These are phyloP conservation scores for Colletotrichum ledebouriae DNA, from an alignment of 2,329 filamentous ascomycete species.

Conservation along the genomic window DNA sequence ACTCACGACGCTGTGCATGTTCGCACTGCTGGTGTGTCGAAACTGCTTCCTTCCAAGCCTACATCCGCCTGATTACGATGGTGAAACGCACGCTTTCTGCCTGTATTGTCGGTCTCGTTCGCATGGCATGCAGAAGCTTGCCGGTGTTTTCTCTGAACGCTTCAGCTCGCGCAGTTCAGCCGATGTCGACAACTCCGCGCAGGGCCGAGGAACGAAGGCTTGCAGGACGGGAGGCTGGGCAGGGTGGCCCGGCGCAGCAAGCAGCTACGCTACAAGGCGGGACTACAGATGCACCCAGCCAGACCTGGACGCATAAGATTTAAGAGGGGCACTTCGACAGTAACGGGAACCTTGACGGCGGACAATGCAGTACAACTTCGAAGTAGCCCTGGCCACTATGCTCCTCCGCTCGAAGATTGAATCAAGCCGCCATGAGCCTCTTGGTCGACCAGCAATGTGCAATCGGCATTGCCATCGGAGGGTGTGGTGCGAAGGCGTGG, in stretches of 20 bases:
- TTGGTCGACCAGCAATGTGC: background rate
- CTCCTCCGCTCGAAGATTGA: slow-evolving; percentile 20
- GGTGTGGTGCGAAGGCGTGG: slow-evolving; percentile 14
- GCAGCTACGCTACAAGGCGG: slow-evolving; percentile 12
- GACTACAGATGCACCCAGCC: slow-evolving; percentile 5
- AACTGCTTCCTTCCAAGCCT: background rate
- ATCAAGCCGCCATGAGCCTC: slow-evolving; percentile 14
- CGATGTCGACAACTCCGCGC: slow-evolving; percentile 9
- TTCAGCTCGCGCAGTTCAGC: slow-evolving; percentile 22
- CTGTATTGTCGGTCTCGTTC: background rate
- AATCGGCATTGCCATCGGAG: background rate
- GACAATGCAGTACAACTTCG: slow-evolving; percentile 16
- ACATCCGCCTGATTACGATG: slow-evolving; percentile 7
- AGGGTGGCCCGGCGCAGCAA: slow-evolving; percentile 13
- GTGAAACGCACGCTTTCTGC: slow-evolving; percentile 9
- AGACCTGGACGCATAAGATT: background rate
- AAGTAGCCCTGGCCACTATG: slow-evolving; percentile 17
- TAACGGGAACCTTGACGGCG: slow-evolving; percentile 30
- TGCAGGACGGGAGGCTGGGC: slow-evolving; percentile 31
- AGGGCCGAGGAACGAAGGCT: slow-evolving; percentile 9
- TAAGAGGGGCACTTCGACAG: slow-evolving; percentile 15
- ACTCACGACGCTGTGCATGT: background rate
- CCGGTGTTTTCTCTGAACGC: slow-evolving; percentile 1
- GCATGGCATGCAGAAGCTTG: slow-evolving; percentile 20
- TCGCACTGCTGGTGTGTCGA: background rate